phyloP scores from a whole-genome alignment of 208 protist species.

The Phytomonas sp. region DNA sequence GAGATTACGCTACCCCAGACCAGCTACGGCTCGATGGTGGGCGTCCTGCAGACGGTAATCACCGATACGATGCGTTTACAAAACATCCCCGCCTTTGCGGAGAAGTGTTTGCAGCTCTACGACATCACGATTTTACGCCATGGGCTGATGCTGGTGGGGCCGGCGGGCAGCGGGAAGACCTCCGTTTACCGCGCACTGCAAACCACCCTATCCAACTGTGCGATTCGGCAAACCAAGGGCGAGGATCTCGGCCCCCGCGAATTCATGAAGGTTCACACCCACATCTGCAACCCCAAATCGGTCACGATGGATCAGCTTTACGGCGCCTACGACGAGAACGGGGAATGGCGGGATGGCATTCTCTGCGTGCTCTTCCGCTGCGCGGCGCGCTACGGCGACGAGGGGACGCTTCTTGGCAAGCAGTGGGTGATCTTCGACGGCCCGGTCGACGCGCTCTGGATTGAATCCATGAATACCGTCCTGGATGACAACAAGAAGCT shows the following conservation, averaged over 20 bases:
- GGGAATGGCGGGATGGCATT: conserved; percentile 97
- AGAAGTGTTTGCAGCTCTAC: conserved; percentile 97
- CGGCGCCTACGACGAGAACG: conserved; percentile 94
- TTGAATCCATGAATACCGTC: conserved; percentile 95
- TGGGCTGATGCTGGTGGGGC: conserved; percentile 97
- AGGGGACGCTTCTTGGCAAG: conserved; percentile 79
- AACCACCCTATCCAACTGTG: conserved; percentile 68
- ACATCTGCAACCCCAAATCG: conserved; percentile 95
- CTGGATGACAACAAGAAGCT: conserved; percentile 95
- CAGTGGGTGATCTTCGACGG: conserved; percentile 98
- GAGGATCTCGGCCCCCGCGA: conserved; percentile 30
- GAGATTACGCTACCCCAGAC: conserved; percentile 82
- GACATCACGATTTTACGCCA: conserved; percentile 97
- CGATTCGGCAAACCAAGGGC: conserved; percentile 36
- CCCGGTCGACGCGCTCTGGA: conserved; percentile 94
- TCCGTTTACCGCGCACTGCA: conserved; percentile 84
- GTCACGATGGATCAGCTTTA: conserved; percentile 98
- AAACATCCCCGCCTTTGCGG: conserved; percentile 87
- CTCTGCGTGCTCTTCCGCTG: conserved; percentile 91
- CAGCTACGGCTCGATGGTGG: conserved; percentile 92
- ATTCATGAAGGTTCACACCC: conserved; percentile 88
- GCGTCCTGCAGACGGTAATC: conserved; percentile 61
- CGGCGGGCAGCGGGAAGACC: conserved; percentile 95
- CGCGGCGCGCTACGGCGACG: conserved; percentile 82
- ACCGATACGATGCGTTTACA: conserved; percentile 66